These are phyloP conservation scores for Cordyceps tenuipes DNA, from an alignment of 2,329 filamentous ascomycete genomes.

Conservation along the genomic window DNA sequence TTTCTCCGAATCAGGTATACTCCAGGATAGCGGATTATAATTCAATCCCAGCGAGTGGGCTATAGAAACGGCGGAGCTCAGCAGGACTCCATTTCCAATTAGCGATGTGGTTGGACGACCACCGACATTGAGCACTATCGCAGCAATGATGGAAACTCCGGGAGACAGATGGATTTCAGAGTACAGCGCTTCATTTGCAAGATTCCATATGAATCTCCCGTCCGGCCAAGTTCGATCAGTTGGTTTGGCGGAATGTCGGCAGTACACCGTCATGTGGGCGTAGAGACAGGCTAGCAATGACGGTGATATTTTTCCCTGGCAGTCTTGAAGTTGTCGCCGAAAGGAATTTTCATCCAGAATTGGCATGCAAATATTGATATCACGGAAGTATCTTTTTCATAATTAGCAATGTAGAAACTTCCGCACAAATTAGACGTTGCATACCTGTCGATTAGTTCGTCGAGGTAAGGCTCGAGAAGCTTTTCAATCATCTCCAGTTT, in stretches of 20 bases:
- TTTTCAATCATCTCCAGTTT: conserved; percentile 51
- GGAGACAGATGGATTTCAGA: conserved; percentile 51
- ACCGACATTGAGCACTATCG: conserved; percentile 49
- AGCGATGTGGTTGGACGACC: conserved; percentile 53
- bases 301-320: conserved; percentile 43
- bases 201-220: conserved; percentile 52
- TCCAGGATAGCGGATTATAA: conserved; percentile 43
- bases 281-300: conserved; percentile 50
- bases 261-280: conserved; percentile 49
- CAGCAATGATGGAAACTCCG: conserved; percentile 48
- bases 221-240: conserved; percentile 38
- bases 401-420: not conserved
- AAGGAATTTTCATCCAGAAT: conserved; percentile 49
- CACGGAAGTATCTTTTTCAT: conserved; percentile 39
- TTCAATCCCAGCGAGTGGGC: conserved; percentile 48
- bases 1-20: conserved; percentile 43
- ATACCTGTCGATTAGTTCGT: conserved; percentile 41
- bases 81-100: conserved; percentile 45
- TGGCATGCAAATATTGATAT: conserved; percentile 53
- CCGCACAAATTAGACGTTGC: conserved; percentile 13
- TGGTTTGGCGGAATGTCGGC: conserved; percentile 36
- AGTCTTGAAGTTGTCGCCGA: conserved; percentile 35
- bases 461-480: conserved; percentile 45
- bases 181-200: conserved; percentile 51
- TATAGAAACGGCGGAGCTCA: conserved; percentile 43